Evolutionary conservation across 2,329 filamentous ascomycete species (phyloP).

Genomic region (Orbilia quercus): DNA sequence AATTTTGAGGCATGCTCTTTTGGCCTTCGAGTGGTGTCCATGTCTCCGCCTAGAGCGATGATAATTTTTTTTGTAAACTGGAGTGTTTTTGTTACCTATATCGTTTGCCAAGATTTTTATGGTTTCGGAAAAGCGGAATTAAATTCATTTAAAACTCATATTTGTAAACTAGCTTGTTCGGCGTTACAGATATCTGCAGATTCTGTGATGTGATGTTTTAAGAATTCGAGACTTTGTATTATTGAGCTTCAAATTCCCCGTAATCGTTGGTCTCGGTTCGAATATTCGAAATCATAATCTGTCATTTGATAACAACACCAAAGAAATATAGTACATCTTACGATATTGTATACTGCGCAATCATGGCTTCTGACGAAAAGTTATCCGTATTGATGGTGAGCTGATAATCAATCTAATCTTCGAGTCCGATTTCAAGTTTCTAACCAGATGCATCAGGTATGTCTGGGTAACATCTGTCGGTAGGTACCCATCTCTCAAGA

Average conservation of each 20-base stretch:
- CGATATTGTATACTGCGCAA: background rate
- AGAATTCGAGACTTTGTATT: conserved; percentile 7
- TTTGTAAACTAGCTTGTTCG: conserved; percentile 23
- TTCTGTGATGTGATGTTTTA: conserved; percentile 18
- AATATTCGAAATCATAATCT: no score
- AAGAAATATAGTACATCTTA: background rate
- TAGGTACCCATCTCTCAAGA: conserved; percentile 9
- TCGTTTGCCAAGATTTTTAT: background rate
- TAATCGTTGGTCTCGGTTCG: no score
- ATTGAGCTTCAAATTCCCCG: no score
- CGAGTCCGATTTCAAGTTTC: background rate
- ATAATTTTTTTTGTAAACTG: background rate
- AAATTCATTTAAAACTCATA: no score
- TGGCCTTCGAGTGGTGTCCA: background rate
- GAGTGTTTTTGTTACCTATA: no score
- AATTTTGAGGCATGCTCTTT: conserved; percentile 4
- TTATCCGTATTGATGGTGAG: conserved; percentile 48
- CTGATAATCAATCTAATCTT: background rate
- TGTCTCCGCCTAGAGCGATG: background rate
- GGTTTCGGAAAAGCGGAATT: background rate
- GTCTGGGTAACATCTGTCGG: conserved; percentile 93
- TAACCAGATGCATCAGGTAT: conserved; percentile 69
- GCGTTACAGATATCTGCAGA: conserved; percentile 12
- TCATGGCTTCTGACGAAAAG: conserved; percentile 35
- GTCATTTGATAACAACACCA: conserved; percentile 3